Conservation (phyloP, 2,329 filamentous ascomycete genomes). For the Esteya vermicola region DNA sequence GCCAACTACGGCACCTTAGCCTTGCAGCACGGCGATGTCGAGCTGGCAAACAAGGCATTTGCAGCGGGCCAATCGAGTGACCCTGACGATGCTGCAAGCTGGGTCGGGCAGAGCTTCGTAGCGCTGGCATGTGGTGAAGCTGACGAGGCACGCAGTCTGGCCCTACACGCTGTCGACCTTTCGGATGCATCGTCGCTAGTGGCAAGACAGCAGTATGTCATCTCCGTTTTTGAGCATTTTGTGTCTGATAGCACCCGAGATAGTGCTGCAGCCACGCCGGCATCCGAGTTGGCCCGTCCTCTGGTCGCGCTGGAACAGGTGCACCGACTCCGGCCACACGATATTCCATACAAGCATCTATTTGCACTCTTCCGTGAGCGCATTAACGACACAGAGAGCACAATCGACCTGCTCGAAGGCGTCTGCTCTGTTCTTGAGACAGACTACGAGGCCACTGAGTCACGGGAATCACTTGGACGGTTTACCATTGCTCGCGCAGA, state of each 20-base stretch:
- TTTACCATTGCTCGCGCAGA: constrained; percentile 81
- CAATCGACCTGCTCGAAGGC: constrained; percentile 47
- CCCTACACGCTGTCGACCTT: constrained; percentile 90
- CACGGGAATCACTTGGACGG: constrained; percentile 52
- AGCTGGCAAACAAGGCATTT: constrained; percentile 83
- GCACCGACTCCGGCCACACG: constrained; percentile 52
- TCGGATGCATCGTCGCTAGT: constrained; percentile 61
- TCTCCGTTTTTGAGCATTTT: constrained; percentile 72
- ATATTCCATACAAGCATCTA: constrained; percentile 63
- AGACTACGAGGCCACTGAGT: constrained; percentile 76
- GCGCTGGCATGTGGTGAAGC: constrained; percentile 61
- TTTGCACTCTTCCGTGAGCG: constrained; percentile 71
- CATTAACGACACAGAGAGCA: constrained; percentile 50
- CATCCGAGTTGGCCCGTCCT: constrained; percentile 62
- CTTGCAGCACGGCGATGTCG: constrained; percentile 65
- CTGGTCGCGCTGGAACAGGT: constrained; percentile 82
- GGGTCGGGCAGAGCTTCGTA: constrained; percentile 84
- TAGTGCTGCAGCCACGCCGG: constrained; percentile 34
- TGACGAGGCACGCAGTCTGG: constrained; percentile 68
- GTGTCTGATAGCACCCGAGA: constrained; percentile 36
- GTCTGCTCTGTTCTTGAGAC: constrained; percentile 61
- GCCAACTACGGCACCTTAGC: constrained; percentile 83
- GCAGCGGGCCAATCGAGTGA: constrained; percentile 86
- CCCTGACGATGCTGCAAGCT: constrained; percentile 83
- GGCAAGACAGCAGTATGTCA: constrained; percentile 64